Evolutionary conservation across 163 green algal species (phyloP).

Genomic region (Chloromonas sp.): DNA sequence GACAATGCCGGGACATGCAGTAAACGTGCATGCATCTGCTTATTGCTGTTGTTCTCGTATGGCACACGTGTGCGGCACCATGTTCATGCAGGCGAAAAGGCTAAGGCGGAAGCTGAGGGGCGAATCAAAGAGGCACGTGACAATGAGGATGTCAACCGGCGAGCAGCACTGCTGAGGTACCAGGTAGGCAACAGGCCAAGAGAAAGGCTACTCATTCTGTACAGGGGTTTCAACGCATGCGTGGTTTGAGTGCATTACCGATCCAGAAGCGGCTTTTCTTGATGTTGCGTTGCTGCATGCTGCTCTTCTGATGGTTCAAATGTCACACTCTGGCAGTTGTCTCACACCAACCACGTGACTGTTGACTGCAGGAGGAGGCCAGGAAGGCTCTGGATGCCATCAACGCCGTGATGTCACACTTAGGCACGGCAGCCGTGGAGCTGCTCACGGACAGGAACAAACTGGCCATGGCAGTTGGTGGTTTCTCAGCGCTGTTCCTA

Average conservation of each 20-base stretch:
- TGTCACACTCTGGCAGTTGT: no score
- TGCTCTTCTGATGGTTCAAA: no score
- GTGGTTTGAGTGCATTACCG: no score
- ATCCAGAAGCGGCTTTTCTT: no score
- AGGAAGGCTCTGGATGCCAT: conserved; percentile 47
- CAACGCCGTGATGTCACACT: conserved; percentile 67
- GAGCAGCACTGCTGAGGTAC: conserved; percentile 54
- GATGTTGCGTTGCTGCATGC: no score
- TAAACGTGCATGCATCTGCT: no score
- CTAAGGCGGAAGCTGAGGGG: conserved; percentile 92
- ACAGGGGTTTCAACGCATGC: no score
- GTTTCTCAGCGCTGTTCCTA: conserved; percentile 71
- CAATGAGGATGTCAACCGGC: conserved; percentile 94
- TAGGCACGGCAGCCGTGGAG: conserved; percentile 48
- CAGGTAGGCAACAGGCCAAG: conserved; percentile 15
- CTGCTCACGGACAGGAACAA: conserved; percentile 81
- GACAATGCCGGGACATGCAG: no score
- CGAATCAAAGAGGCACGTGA: conserved; percentile 63
- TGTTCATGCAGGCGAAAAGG: conserved; percentile 45
- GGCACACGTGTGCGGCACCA: no score
- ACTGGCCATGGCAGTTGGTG: conserved; percentile 57
- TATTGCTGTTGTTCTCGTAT: no score
- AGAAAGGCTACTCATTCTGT: no score
- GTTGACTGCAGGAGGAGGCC: conserved; percentile 31
- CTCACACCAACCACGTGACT: no score